phyloP scores from a whole-genome alignment of 2,329 filamentous ascomycete genomes.

The Tothia fuscella region DNA sequence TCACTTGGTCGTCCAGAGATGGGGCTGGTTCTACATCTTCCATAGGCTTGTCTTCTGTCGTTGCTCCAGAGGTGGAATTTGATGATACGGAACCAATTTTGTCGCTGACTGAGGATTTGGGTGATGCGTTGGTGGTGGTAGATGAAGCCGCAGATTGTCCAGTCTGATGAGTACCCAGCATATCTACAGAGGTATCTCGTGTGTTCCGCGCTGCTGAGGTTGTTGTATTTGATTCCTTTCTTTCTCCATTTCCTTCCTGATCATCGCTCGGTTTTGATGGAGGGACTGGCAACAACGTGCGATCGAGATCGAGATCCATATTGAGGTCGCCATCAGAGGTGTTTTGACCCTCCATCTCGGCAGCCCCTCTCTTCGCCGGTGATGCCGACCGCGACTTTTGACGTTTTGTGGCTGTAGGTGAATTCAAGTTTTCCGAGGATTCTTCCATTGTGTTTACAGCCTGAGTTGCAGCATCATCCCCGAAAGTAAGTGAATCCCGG shows the following conservation, averaged over 20 bases:
- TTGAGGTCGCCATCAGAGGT: constrained; percentile 16
- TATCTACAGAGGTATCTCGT: constrained; percentile 7
- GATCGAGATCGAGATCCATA: constrained; percentile 27
- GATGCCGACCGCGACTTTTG: constrained; percentile 34
- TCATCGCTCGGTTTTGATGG: too few relatives aligned
- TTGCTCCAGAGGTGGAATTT: background rate
- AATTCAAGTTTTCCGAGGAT: background rate
- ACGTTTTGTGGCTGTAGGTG: constrained; percentile 25
- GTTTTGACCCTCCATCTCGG: constrained; percentile 38
- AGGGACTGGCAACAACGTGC: too few relatives aligned
- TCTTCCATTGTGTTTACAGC: constrained; percentile 5
- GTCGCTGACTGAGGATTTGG: background rate
- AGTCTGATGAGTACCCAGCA: background rate
- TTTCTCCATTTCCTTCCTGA: background rate
- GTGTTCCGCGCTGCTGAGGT: background rate
- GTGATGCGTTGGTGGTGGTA: background rate
- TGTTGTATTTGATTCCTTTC: background rate
- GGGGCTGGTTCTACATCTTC: constrained; percentile 18
- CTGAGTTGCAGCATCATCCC: too few relatives aligned
- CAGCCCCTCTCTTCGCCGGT: constrained; percentile 43
- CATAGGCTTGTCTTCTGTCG: background rate
- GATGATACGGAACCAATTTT: constrained; percentile 1
- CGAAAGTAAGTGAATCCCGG: constrained; percentile 2
- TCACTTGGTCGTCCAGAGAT: constrained; percentile 59
- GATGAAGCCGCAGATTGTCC: background rate